Evolutionary conservation across 1,139 yeast species (phyloP), one percentile per base, ranked within the genome.

Genomic region (Geotrichum carabidarum): DNA sequence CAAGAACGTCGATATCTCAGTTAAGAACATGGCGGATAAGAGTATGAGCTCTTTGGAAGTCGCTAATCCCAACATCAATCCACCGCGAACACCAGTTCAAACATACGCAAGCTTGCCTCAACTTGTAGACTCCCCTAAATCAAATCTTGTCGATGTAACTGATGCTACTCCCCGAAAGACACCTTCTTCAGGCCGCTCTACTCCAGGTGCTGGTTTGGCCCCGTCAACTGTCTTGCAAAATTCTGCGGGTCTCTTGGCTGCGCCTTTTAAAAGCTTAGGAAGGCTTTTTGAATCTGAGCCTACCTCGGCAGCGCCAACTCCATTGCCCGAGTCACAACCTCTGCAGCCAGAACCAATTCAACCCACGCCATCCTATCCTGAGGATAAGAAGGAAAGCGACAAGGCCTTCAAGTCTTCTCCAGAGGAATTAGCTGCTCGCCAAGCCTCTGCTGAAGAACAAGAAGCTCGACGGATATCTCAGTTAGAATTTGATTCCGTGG

Each of bases 401-500:
- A 42, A 8, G 14, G 1, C 34, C 27, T 9, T 49, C 15, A 53
- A 54, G 3, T 43, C 60, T 17, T 60, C 65, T 2, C 71, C 69
- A 8, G 70, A 69, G 49, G 71, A 68, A 52, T 62, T 65, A 7
- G 74, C 74, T 1, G 75, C 75, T 1, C 61, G 69, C n/a, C 72
- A 68, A 54, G 69, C 68, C 8, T 71, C 75, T 22, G 70, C 71
- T 2, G 75, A 72, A 47, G 74, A 71, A 48, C 66, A 65, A 44
- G 68, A 68, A 46, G 72, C 73, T 1, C 66, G 67, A 57, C 58
- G 72, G 49, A 63, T 70, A 31, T 65, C 69, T 49, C 65, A 69
- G 44, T 65, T 70, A 54, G 81, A 80, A 58, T 72, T 71, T 48
- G 70, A 71, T 37, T 73, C 74, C 36, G 76, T 76, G 11, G 66